Percentiles rank a stretch among this genome's conserved stretches.
Evolutionary conservation across 1,284 basidiomycete species (phyloP).

Genomic region (Cryptococcus wingfieldii): DNA sequence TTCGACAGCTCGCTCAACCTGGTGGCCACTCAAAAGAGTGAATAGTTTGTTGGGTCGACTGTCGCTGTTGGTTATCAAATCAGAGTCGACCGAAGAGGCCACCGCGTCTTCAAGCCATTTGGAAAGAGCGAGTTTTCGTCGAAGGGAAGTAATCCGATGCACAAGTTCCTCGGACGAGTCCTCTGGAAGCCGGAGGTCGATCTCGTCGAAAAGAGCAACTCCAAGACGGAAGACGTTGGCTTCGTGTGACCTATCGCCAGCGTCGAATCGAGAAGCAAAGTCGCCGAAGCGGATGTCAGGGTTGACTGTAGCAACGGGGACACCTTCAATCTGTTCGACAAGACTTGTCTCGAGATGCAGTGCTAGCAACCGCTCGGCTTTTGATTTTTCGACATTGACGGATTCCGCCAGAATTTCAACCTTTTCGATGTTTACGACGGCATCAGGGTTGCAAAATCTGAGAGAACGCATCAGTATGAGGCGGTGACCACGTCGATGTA

Average conservation of each 20-base stretch:
- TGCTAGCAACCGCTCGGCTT: constrained; percentile 66
- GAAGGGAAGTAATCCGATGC: constrained; percentile 51
- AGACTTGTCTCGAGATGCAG: constrained; percentile 74
- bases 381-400: constrained; percentile 49
- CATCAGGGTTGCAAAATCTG: constrained; percentile 23
- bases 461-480: neutral
- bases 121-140: constrained; percentile 76
- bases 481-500: constrained; percentile 13
- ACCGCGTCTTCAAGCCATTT: constrained; percentile 80
- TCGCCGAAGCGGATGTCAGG: constrained; percentile 69
- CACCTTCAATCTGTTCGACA: constrained; percentile 56
- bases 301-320: constrained; percentile 60
- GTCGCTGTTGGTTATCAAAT: constrained; percentile 57
- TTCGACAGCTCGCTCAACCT: constrained; percentile 76
- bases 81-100: constrained; percentile 66
- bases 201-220: constrained; percentile 81
- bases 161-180: constrained; percentile 58
- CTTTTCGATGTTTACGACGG: constrained; percentile 31
- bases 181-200: constrained; percentile 62
- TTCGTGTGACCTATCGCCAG: constrained; percentile 69
- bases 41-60: constrained; percentile 61
- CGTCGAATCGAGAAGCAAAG: constrained; percentile 68
- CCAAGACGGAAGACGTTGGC: constrained; percentile 82
- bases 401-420: constrained; percentile 27
- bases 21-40: constrained; percentile 78